Percentiles rank a stretch among this genome's conserved stretches.
These are phyloP conservation scores for Plasmodium gonderi DNA, from an alignment of 169 alveolate genomes.

Conservation along the genomic window DNA sequence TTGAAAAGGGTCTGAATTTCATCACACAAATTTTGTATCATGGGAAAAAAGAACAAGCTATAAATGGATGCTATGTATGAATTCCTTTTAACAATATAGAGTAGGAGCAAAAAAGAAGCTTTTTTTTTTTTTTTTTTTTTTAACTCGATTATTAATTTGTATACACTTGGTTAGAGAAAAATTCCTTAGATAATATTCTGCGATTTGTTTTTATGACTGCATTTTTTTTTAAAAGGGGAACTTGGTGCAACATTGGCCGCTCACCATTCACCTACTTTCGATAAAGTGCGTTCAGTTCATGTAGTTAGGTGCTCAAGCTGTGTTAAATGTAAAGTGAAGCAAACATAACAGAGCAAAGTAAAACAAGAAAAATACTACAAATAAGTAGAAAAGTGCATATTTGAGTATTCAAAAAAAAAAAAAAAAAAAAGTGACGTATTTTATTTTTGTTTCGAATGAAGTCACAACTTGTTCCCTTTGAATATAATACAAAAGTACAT, in stretches of 20 bases:
- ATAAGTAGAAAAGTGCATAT: neutral
- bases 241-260: neutral
- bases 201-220: neutral
- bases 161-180: neutral
- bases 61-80: neutral
- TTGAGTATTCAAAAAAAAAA: neutral
- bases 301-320: neutral
- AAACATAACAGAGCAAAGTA: neutral
- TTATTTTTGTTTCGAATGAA: too few species aligned
- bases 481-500: neutral
- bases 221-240: neutral
- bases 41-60: neutral
- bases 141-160: neutral
- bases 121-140: neutral
- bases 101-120: neutral
- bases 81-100: neutral
- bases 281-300: neutral
- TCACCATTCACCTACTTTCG: neutral
- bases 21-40: neutral
- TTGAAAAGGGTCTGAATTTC: neutral
- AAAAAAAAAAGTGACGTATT: too few species aligned
- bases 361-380: neutral
- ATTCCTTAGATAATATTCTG: neutral
- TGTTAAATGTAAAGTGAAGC: neutral
- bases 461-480: too few species aligned